A percentile compares a stretch with the other conserved stretches of the same genome.
Conservation (phyloP, 2,329 filamentous ascomycete genomes). For the Cladophialophora carrionii region DNA sequence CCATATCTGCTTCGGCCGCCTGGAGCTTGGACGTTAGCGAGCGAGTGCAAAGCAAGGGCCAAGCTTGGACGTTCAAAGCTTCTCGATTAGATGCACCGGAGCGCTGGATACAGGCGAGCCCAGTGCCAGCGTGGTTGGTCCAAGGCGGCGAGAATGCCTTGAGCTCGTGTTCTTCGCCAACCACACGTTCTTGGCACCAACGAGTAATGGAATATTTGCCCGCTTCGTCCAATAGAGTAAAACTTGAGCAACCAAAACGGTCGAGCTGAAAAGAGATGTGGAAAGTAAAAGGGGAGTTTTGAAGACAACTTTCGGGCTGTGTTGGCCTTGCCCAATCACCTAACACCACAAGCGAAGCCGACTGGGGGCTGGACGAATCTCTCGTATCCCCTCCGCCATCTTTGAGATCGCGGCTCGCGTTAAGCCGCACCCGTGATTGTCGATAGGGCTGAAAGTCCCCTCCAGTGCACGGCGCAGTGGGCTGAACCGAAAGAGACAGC, state of each 20-base stretch:
- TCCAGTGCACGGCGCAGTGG: neutral
- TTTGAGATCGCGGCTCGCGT: neutral
- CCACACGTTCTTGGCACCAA: neutral
- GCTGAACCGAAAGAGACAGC: neutral
- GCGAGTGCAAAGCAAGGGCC: neutral
- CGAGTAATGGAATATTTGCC: neutral
- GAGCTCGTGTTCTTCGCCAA: neutral
- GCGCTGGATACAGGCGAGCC: neutral
- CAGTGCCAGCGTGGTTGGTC: neutral
- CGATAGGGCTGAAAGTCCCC: neutral
- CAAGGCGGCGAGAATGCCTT: neutral
- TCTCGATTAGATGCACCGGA: neutral
- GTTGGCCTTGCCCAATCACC: neutral
- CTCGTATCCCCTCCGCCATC: neutral
- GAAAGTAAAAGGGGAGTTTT: neutral
- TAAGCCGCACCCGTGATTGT: neutral
- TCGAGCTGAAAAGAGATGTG: slow-evolving; percentile 2
- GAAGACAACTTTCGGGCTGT: slow-evolving; percentile 1
- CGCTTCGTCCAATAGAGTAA: neutral
- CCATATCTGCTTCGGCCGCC: neutral
- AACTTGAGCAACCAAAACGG: neutral
- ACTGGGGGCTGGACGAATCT: slow-evolving; percentile 3
- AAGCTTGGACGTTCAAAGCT: neutral
- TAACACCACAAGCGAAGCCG: neutral
- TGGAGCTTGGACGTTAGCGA: neutral